Evolutionary conservation across 1,284 basidiomycete species (phyloP).

Genomic region (Leccinum fuscescens): DNA sequence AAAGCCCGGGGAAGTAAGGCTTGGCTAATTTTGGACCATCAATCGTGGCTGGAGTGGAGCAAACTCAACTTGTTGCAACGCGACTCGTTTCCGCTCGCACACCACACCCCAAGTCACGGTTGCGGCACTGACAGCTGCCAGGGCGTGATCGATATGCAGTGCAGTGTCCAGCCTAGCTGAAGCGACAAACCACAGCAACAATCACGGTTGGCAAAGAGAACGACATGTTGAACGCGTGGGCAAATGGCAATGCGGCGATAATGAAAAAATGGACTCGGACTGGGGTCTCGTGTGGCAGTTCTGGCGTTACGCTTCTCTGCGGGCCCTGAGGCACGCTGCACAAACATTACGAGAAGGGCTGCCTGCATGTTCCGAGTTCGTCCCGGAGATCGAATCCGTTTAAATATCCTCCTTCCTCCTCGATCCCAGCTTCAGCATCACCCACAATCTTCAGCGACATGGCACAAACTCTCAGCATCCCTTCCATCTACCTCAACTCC

Average conservation of each 20-base stretch:
- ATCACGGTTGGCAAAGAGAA: background rate
- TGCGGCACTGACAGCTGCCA: background rate
- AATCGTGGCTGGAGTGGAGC: conserved; percentile 16
- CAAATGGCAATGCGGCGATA: conserved; percentile 13
- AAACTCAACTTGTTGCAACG: conserved; percentile 20
- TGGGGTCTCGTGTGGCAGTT: conserved; percentile 15
- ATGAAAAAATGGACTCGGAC: conserved; percentile 13
- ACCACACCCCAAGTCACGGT: background rate
- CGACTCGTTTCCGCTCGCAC: conserved; percentile 25
- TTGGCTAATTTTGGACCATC: background rate
- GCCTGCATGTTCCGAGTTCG: background rate
- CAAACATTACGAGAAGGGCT: conserved; percentile 1
- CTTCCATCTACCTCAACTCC: conserved; percentile 10
- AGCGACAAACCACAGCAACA: background rate
- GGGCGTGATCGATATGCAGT: conserved; percentile 19
- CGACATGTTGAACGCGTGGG: conserved; percentile 13
- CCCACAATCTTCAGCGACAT: conserved; percentile 15
- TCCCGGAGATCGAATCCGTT: conserved; percentile 6
- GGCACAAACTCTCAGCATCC: conserved; percentile 7
- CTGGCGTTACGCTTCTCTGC: conserved; percentile 2
- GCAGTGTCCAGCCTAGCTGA: background rate
- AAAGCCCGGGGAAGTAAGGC: conserved; percentile 14
- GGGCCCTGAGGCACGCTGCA: conserved; percentile 21
- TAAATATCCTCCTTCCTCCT: conserved; percentile 16
- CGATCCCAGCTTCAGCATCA: background rate